These are phyloP conservation scores for Zychaea mexicana DNA, from an alignment of 371 early-diverging fungal genomes.

Conservation along the genomic window DNA sequence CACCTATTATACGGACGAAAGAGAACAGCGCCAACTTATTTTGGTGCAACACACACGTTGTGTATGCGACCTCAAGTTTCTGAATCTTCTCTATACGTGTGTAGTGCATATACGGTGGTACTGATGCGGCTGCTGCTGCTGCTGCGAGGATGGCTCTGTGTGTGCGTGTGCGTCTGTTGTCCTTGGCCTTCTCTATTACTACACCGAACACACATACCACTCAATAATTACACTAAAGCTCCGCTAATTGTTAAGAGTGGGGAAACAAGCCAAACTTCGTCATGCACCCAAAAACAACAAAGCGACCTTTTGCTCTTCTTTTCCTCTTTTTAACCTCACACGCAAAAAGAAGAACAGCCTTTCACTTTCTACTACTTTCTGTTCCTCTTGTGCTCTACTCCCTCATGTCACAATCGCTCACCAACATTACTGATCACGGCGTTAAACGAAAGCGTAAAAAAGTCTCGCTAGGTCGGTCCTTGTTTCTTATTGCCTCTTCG, in stretches of 20 bases:
- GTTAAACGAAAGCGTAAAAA: slow-evolving; percentile 16
- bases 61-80: too few species aligned
- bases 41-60: neutral
- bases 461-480: slow-evolving; percentile 11
- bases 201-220: neutral
- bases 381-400: neutral
- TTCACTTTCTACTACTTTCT: neutral
- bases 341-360: too few species aligned
- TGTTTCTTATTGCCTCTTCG: neutral
- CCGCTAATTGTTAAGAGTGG: neutral
- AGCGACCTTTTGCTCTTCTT: neutral
- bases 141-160: too few species aligned
- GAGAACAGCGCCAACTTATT: too few species aligned
- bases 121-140: too few species aligned
- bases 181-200: too few species aligned
- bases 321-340: neutral
- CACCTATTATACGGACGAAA: neutral
- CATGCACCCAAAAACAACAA: neutral
- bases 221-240: neutral
- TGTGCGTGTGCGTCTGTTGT: too few species aligned
- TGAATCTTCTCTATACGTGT: too few species aligned
- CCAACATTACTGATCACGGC: slow-evolving; percentile 7
- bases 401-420: slow-evolving; percentile 8
- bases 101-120: too few species aligned
- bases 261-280: neutral